Percentiles rank a stretch among this genome's conserved stretches.
Evolutionary conservation across 768 basidiomycete genomes (phyloP).

Genomic region (Vararia minispora): DNA sequence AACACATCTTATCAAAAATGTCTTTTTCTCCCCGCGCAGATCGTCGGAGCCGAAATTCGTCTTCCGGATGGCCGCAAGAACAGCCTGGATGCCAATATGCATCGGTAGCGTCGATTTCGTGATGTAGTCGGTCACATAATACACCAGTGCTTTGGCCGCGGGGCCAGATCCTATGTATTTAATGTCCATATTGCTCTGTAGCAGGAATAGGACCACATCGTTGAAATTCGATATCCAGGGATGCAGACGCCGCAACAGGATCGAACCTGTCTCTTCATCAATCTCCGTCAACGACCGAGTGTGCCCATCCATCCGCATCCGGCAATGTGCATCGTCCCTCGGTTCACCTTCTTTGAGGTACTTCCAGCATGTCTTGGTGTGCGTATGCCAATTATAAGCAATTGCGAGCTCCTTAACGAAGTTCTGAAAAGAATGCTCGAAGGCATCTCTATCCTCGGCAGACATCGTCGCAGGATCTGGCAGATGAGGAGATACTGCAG

Average conservation of each 20-base stretch:
- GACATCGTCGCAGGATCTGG: slow-evolving; percentile 19
- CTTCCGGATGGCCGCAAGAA: slow-evolving; percentile 14
- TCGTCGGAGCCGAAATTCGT: slow-evolving; percentile 29
- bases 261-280: slow-evolving; percentile 22
- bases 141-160: slow-evolving; percentile 29
- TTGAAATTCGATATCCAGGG: slow-evolving; percentile 34
- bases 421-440: too few species aligned
- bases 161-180: slow-evolving; percentile 32
- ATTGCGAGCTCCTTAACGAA: slow-evolving; percentile 11
- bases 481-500: neutral
- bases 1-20: slow-evolving; percentile 10
- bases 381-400: slow-evolving; percentile 24
- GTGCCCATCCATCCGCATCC: slow-evolving; percentile 12
- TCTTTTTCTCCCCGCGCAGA: too few species aligned
- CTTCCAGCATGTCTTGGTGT: slow-evolving; percentile 27
- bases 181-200: slow-evolving; percentile 36
- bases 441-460: too few species aligned
- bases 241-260: slow-evolving; percentile 23
- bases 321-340: slow-evolving; percentile 21
- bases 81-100: slow-evolving; percentile 19
- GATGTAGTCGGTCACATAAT: slow-evolving; percentile 40
- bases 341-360: slow-evolving; percentile 17
- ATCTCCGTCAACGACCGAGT: slow-evolving; percentile 11
- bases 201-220: slow-evolving; percentile 3
- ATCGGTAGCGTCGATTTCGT: slow-evolving; percentile 31